These are phyloP conservation scores for Colletotrichum sp. DNA, from an alignment of 2,329 filamentous ascomycete genomes.

Conservation along the genomic window DNA sequence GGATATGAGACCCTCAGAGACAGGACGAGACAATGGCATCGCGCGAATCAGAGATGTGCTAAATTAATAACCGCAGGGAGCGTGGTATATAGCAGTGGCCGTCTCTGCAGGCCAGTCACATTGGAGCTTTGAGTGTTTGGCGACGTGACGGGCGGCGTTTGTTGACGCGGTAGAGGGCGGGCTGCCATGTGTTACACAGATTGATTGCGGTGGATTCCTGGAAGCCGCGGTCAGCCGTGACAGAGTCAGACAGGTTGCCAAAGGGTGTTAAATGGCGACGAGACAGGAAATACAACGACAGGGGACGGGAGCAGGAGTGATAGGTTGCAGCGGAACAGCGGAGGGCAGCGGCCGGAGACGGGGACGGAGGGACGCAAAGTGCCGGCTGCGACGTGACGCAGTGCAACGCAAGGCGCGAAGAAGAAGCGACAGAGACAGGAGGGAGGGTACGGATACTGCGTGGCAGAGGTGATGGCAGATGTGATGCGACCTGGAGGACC, in stretches of 20 bases:
- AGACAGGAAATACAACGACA: background rate
- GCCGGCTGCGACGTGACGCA: background rate
- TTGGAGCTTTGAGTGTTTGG: background rate
- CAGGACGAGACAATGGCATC: constrained; percentile 13
- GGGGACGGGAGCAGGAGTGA: background rate
- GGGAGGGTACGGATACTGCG: background rate
- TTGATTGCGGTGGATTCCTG: constrained; percentile 16
- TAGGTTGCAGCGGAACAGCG: background rate
- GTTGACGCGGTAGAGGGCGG: constrained; percentile 1
- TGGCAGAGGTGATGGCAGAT: background rate
- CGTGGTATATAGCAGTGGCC: background rate
- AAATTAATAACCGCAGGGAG: constrained; percentile 10
- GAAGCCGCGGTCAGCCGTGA: background rate
- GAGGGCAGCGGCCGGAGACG: background rate
- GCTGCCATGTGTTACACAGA: background rate
- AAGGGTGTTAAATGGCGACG: constrained; percentile 1
- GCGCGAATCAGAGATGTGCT: background rate
- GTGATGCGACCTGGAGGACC: background rate
- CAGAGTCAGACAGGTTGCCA: constrained; percentile 6
- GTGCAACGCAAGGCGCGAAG: background rate
- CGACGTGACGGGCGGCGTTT: background rate
- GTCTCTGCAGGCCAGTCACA: background rate
- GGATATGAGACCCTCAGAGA: constrained; percentile 12
- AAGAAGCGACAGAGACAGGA: background rate
- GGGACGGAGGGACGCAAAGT: background rate